These are phyloP conservation scores for Agroathelia rolfsii DNA, from an alignment of 1,284 basidiomycete genomes.

Conservation along the genomic window DNA sequence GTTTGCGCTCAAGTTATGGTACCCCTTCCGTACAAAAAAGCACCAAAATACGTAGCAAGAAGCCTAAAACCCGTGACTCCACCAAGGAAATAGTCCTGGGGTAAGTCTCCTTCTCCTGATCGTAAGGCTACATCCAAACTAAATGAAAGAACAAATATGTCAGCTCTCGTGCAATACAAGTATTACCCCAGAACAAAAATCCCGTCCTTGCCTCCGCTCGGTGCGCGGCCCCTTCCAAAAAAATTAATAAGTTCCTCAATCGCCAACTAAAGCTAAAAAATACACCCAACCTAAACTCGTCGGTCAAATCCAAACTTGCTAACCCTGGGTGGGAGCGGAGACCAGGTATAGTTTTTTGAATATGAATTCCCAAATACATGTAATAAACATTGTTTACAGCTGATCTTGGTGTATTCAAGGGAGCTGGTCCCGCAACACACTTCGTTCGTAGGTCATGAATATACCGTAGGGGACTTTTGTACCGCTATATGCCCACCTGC, in stretches of 20 bases:
- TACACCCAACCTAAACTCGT: conserved; percentile 4
- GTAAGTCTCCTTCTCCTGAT: conserved; percentile 18
- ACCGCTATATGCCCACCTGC: too few relatives aligned
- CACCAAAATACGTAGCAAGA: conserved; percentile 10
- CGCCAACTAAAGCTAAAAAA: conserved; percentile 23
- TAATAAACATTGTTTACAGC: conserved; percentile 11
- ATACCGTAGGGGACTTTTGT: too few relatives aligned
- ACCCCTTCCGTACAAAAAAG: conserved; percentile 14
- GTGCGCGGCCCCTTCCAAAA: conserved; percentile 20
- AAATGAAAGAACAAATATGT: conserved; percentile 11
- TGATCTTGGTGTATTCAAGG: conserved; percentile 22
- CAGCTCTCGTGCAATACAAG: conserved; percentile 23
- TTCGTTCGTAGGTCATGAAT: conserved; percentile 23
- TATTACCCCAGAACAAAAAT: conserved; percentile 14
- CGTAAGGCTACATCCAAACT: conserved; percentile 15
- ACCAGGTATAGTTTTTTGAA: conserved; percentile 23
- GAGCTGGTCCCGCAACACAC: conserved; percentile 20
- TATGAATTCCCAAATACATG: not conserved
- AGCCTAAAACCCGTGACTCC: conserved; percentile 13
- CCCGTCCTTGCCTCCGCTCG: conserved; percentile 15
- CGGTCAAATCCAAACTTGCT: conserved; percentile 18
- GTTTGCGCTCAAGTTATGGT: not conserved
- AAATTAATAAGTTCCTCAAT: conserved; percentile 18
- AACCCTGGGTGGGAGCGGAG: conserved; percentile 30
- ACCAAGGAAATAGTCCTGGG: conserved; percentile 16